Evolutionary conservation across 352 stramenopile species (phyloP), one percentile per base, ranked within the genome.

Genomic region (Proteromonas lacertae): DNA sequence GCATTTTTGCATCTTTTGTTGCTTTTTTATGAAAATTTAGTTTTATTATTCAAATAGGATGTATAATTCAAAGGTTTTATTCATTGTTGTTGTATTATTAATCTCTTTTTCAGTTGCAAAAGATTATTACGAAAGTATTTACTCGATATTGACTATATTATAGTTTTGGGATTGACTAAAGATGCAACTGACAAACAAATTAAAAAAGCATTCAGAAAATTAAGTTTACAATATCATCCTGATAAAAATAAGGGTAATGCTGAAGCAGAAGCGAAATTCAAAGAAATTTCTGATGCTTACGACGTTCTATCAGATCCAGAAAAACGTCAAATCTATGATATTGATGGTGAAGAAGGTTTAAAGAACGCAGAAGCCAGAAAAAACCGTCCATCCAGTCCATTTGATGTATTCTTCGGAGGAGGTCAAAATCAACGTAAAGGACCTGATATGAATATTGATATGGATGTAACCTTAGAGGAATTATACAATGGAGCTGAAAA

Each of bases 401-500:
- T n/a, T n/a, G 13, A 31, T n/a, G 13, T 13, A n/a, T 31, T 31
- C 26, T n/a, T 31, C 26, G 45, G 48, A 16, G 40, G 50, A 31
- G 39, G 43, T 34, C 29, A 70, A 21, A 36, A 63, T 34, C 62
- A 70, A 31, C 48, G 50, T 19, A 45, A 43, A 18, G 74, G 63
- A n/a, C 56, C 57, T 1, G 55, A 57, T 50, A 57, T 76, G 7
- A 54, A 69, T 29, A 71, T 92, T 41, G 77, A 76, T 4, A 49
- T 93, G 20, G 52, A 73, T 20, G 60, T 94, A 25, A 81, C 80
- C 16, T 59, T 97, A 25, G 65, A 83, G 8, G 70, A 96, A 48
- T 50, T 96, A 25, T 96, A 95, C 62, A 72, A 77, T 30, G 83
- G 86, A 36, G 73, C 84, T 39, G 64, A 63, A 22, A 64, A 92